Evolutionary conservation across 129 eudicot genomes (phyloP).

Genomic region (Erigeron canadensis): DNA sequence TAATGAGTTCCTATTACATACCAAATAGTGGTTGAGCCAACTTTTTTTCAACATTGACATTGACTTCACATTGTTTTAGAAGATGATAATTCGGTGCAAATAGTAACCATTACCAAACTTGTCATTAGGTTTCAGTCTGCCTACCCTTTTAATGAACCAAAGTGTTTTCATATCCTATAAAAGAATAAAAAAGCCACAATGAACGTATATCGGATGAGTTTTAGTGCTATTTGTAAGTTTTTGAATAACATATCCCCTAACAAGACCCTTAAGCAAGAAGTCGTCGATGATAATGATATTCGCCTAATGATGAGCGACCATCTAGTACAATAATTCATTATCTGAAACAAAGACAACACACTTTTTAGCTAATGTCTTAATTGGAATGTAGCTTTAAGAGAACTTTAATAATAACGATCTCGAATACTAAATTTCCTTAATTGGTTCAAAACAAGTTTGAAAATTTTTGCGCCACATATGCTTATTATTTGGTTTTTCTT

Average conservation of each 20-base stretch:
- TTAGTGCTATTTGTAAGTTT: not conserved
- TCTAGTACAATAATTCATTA: too few relatives aligned
- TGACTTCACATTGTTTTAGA: conserved; percentile 28
- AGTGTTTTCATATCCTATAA: not conserved
- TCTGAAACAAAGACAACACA: too few relatives aligned
- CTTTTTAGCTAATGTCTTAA: too few relatives aligned
- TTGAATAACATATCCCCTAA: not conserved
- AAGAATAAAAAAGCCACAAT: not conserved
- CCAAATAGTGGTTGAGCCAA: conserved; percentile 43
- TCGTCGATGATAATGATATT: not conserved
- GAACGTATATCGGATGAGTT: not conserved
- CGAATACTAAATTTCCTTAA: too few relatives aligned
- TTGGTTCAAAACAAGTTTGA: too few relatives aligned
- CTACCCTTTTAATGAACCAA: conserved; percentile 5
- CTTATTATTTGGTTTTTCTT: too few relatives aligned
- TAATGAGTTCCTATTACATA: conserved; percentile 33
- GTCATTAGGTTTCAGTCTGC: conserved; percentile 21
- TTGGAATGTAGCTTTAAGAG: too few relatives aligned
- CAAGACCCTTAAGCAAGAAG: not conserved
- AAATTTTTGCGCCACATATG: too few relatives aligned
- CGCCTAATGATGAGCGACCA: too few relatives aligned
- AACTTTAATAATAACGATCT: too few relatives aligned
- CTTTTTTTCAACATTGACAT: conserved; percentile 23
- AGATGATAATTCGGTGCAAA: conserved; percentile 27
- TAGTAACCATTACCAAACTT: conserved; percentile 37